Base-by-base conservation (phyloP, 1,284 basidiomycete genomes). In the Rhodotorula sp. region DNA sequence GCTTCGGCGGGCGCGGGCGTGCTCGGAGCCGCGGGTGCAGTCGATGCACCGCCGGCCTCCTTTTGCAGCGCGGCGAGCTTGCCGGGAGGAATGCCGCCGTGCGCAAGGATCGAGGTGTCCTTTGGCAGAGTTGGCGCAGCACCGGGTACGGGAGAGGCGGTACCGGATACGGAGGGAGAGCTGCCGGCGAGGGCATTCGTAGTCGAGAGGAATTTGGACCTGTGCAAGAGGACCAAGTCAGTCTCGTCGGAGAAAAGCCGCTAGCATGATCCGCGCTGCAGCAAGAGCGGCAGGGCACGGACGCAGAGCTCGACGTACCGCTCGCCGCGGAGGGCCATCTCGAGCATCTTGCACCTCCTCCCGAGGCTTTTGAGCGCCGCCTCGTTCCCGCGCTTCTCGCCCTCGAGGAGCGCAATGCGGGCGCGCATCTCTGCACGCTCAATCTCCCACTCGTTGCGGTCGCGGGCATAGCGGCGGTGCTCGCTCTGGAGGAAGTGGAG, bases 361-460 rank as follows among this genome's bases (percentile, higher is more conserved):
- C 96, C 90, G 58, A 98, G 86, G 82, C 98, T 96, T 66, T 96
- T 88, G 82, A 97, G 94, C 75, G 97, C 89, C 82, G 98, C 97
- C 83, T 99, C 96, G 77, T 95, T 95, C 4, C 93, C 96, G 70
- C 95, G 86, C 67, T 94, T 89, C 82, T 98, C 95, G 62, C 96
- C 96, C 81, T 99, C 96, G 66, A 99, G 88, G 64, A 98, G 86
- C n/a, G 96, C 96, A 77, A 99, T 97, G 64, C 96, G 89, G 67
- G 95, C 95, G 85, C 95, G 87, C 93, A 99, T 97, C 83, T 99
- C 96, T 49, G 97, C 96, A 77, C 96, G 86, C 84, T 99, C 96
- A 79, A 99, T 99, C 85, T 98, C 96, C 96, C 95, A 99, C 83
- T 98, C 95, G 82, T 99, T 99, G 79, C 96, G 88, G 84, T 99